A percentile compares a stretch with the other conserved stretches of the same genome.
Evolutionary conservation across 1,284 basidiomycete genomes (phyloP).

Genomic region (Naganishia albida): DNA sequence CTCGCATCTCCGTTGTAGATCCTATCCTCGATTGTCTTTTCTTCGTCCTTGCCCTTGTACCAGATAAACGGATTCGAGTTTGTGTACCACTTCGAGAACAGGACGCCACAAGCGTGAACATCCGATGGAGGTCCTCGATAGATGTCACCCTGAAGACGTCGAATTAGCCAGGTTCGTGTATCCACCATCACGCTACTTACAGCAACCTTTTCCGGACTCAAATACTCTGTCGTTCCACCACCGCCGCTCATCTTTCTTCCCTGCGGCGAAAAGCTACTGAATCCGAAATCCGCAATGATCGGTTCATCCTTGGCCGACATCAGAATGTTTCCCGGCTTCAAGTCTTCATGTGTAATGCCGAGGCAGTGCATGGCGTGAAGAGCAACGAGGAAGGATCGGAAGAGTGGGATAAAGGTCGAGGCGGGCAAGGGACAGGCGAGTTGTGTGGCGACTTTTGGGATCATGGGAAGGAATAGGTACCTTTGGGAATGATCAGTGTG

Average conservation of each 20-base stretch:
- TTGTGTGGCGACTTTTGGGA: conserved; percentile 28
- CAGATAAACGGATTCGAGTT: conserved; percentile 44
- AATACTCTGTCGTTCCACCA: conserved; percentile 52
- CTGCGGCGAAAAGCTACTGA: conserved; percentile 46
- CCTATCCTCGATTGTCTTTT: conserved; percentile 36
- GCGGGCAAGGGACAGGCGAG: conserved; percentile 18
- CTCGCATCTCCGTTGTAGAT: conserved; percentile 37
- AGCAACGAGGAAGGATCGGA: conserved; percentile 44
- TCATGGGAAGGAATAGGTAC: conserved; percentile 34
- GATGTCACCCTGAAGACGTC: conserved; percentile 9
- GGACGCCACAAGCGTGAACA: conserved; percentile 51
- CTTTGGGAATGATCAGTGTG: conserved; percentile 7
- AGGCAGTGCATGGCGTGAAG: conserved; percentile 46
- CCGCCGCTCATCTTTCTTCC: conserved; percentile 40
- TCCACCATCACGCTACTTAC: conserved; percentile 36
- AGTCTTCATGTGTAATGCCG: conserved; percentile 50
- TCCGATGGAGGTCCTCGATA: conserved; percentile 50
- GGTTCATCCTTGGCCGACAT: conserved; percentile 38
- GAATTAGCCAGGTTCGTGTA: not conserved
- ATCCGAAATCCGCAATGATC: conserved; percentile 50
- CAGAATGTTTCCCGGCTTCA: conserved; percentile 52
- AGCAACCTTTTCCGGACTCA: conserved; percentile 49
- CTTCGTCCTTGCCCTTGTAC: conserved; percentile 36
- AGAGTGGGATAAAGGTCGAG: conserved; percentile 41
- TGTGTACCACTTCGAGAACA: conserved; percentile 45